Base-by-base conservation (phyloP, 768 basidiomycete species). In the Agaricus subrufescens region DNA sequence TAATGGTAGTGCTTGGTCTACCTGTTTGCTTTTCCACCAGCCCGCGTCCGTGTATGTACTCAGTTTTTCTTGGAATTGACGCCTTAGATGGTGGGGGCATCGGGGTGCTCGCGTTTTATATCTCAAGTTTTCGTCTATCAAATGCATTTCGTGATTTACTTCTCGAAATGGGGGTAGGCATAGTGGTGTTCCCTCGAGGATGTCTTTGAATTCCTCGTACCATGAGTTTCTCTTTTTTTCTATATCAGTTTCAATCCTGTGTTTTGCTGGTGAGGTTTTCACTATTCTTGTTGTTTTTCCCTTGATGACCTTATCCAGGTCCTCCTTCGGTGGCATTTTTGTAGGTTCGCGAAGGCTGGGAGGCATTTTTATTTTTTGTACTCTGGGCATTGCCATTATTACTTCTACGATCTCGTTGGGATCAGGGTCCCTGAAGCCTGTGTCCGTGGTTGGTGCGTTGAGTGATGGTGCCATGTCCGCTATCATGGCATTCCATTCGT, bases 61-160 rank as follows among this genome's bases (percentile, higher is more conserved):
- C 11, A 46, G 45, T 46, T 46, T 46, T 10, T 46, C 45, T 25
- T 25, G 12, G 45, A 46, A 46, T 10, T 15, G 45, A 29, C 23
- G 7, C 29, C 23, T 6, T 29, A 46, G 23, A 1, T n/a, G 26
- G 14, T 25, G 12, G 11, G 45, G 45, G 19, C 45, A 46, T 1
- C n/a, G 42, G 0, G 73, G 69, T 1, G 65, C 10, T 9, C 68
- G 63, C 44, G 72, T 71, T 0, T 61, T 52, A 49, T 75, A 75
- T 8, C 43, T 30, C 48, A 65, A 65, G 0, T 62, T 50, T 3
- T 71, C 63, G 40, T 77, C 71, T 4, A 74, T 70, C 0, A 58
- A 27, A 6, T 67, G 63, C 15, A 78, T 77, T 0, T 59, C 56
- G 46, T 77, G 75, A 56, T 78, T 77, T 0, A 78, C 64, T 3